These are phyloP conservation scores for Beauveria rudraprayagi DNA, from an alignment of 2,329 filamentous ascomycete species.

Conservation along the genomic window DNA sequence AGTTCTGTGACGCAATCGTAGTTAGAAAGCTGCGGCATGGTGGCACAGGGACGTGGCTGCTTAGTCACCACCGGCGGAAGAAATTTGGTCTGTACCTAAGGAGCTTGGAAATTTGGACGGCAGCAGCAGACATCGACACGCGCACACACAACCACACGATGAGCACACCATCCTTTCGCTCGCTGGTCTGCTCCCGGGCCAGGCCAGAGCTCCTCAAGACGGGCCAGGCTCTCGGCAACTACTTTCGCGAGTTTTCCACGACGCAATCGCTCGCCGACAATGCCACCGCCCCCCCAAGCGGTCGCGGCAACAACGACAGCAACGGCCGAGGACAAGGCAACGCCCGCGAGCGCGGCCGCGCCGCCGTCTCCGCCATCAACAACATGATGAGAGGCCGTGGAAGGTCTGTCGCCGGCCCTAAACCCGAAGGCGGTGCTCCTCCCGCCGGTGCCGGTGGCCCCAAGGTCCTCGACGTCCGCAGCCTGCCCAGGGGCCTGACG, in stretches of 20 bases:
- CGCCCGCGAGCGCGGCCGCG: conserved; percentile 24
- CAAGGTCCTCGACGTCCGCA: conserved; percentile 33
- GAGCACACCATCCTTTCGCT: conserved; percentile 31
- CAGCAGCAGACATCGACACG: not conserved
- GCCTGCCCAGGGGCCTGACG: conserved; percentile 25
- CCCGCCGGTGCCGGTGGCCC: conserved; percentile 14
- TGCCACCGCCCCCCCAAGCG: not conserved
- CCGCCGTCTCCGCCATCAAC: conserved; percentile 28
- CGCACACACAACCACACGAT: conserved; percentile 20
- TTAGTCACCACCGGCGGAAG: conserved; percentile 7
- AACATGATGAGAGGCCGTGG: conserved; percentile 20
- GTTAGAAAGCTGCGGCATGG: not conserved
- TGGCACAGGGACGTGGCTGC: not conserved
- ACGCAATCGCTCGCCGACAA: conserved; percentile 26
- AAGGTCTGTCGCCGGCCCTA: not conserved
- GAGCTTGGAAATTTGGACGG: not conserved
- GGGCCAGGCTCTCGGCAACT: conserved; percentile 24
- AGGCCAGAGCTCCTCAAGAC: conserved; percentile 26
- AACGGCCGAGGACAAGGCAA: conserved; percentile 9
- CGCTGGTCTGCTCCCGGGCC: conserved; percentile 25
- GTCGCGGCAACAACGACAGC: conserved; percentile 11
- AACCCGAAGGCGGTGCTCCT: not conserved
- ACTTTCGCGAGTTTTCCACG: conserved; percentile 31
- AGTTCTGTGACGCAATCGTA: not conserved
- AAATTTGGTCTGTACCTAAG: conserved; percentile 1